A percentile compares a stretch with the other conserved stretches of the same genome.
phyloP scores from a whole-genome alignment of 805 yeast genomes.

The Cyberlindnera americana region DNA sequence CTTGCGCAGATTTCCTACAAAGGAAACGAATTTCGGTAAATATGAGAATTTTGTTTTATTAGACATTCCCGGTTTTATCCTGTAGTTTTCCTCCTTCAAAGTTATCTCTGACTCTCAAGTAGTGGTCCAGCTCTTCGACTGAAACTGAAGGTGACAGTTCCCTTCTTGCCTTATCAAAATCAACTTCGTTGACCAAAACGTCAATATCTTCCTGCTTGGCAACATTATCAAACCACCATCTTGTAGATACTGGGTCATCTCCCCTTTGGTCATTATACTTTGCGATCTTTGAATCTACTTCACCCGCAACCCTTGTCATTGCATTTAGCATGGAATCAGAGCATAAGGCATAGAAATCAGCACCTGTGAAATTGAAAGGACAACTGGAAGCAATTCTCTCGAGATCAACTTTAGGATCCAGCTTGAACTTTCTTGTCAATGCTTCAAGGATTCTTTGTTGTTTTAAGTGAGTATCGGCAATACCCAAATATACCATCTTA shows the following conservation, averaged over 20 bases:
- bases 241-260: conserved; percentile 48
- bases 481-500: conserved; percentile 90
- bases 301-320: conserved; percentile 83
- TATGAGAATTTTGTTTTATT: too few species aligned
- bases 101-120: conserved; percentile 68
- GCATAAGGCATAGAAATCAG: conserved; percentile 94
- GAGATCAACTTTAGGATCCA: conserved; percentile 60
- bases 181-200: conserved; percentile 66
- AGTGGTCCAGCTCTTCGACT: conserved; percentile 80
- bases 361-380: conserved; percentile 93
- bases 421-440: conserved; percentile 73
- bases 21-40: too few species aligned
- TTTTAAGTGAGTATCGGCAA: conserved; percentile 85
- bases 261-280: conserved; percentile 43
- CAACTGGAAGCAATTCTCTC: conserved; percentile 59
- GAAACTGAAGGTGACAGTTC: conserved; percentile 84
- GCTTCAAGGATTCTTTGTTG: conserved; percentile 86
- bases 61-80: neutral
- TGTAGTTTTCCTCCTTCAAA: conserved; percentile 61
- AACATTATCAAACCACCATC: conserved; percentile 89
- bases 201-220: conserved; percentile 64
- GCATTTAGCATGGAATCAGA: conserved; percentile 96
- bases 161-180: conserved; percentile 71
- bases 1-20: too few species aligned
- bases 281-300: conserved; percentile 64